phyloP scores from a whole-genome alignment of 345 rosid genomes.

The Citrus reticulata region DNA sequence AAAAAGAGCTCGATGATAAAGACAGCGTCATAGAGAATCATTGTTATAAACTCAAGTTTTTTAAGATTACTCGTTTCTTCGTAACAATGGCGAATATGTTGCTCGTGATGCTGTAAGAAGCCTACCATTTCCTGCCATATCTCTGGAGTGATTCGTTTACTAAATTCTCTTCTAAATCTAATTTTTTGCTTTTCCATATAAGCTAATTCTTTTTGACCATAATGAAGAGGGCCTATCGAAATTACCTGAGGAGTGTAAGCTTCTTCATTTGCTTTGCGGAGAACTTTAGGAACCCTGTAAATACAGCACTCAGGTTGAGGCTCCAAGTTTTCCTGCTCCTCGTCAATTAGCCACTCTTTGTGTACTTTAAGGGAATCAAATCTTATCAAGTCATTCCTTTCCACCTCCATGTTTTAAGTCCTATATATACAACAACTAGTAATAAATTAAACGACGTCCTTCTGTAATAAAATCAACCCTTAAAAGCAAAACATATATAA shows the following conservation, averaged over 20 bases:
- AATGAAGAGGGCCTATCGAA: not conserved
- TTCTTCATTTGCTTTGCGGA: not conserved
- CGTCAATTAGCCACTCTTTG: no score
- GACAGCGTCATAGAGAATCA: not conserved
- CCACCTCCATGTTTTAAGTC: no score
- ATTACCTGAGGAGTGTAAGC: not conserved
- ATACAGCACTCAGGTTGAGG: not conserved
- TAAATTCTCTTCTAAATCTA: not conserved
- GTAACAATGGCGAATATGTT: not conserved
- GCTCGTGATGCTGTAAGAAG: not conserved
- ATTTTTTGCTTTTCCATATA: not conserved
- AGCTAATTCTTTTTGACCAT: not conserved
- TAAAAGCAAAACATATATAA: no score
- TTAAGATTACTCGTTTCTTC: rapidly evolving
- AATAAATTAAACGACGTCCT: no score
- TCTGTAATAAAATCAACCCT: no score
- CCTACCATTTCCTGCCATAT: not conserved
- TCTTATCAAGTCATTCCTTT: no score
- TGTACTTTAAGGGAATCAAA: no score
- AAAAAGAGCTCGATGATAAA: not conserved
- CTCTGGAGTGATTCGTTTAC: not conserved
- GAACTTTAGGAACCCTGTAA: not conserved
- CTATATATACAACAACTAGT: no score
- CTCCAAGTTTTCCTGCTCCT: no score
- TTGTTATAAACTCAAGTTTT: not conserved